These are phyloP conservation scores for Trypanosoma lewisi DNA, from an alignment of 208 protist species.

Conservation along the genomic window DNA sequence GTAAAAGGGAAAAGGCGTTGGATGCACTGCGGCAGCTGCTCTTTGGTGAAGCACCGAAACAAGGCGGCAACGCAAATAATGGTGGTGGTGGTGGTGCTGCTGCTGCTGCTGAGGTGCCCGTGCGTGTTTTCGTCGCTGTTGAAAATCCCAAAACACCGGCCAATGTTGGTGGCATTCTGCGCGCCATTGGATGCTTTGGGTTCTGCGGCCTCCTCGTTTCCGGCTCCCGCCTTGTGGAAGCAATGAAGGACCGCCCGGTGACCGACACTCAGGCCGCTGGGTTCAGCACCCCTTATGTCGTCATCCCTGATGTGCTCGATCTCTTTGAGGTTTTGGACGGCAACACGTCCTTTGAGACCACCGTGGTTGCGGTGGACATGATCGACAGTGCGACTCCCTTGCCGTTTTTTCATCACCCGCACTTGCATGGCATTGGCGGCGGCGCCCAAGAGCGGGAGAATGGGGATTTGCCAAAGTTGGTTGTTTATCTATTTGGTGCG, in stretches of 20 bases:
- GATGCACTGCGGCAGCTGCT: constrained; percentile 4
- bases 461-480: constrained; percentile 19
- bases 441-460: neutral
- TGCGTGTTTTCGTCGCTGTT: constrained; percentile 52
- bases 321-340: constrained; percentile 38
- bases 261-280: constrained; percentile 49
- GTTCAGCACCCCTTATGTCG: constrained; percentile 31
- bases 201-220: constrained; percentile 47
- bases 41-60: neutral
- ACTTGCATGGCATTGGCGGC: constrained; percentile 2
- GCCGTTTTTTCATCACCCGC: constrained; percentile 40
- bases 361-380: constrained; percentile 63
- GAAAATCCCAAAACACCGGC: constrained; percentile 73
- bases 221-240: constrained; percentile 45
- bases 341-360: neutral
- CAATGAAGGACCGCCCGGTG: constrained; percentile 17
- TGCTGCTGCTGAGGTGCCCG: neutral
- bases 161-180: constrained; percentile 64
- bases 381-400: constrained; percentile 47
- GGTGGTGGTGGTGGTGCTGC: neutral
- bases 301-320: constrained; percentile 32
- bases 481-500: constrained; percentile 69
- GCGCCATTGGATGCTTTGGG: constrained; percentile 58
- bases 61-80: neutral
- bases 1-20: neutral